Evolutionary conservation across 139 green algal species (phyloP).

Genomic region (Nannochloris sp.): DNA sequence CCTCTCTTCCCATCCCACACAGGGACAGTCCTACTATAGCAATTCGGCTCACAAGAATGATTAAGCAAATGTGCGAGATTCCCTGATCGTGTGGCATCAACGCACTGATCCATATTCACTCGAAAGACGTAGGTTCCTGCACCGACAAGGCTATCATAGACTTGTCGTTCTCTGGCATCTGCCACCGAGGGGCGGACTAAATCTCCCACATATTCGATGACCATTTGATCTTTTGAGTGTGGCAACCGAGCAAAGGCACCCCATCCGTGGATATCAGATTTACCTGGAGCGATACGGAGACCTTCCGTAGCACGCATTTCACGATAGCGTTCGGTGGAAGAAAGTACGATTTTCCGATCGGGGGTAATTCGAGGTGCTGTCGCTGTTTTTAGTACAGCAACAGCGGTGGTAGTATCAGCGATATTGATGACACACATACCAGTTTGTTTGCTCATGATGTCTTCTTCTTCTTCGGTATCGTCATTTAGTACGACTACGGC

Average conservation of each 20-base stretch:
- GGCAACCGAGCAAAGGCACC: constrained; percentile 60
- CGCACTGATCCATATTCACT: constrained; percentile 33
- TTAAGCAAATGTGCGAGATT: constrained; percentile 87
- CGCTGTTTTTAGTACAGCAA: no score
- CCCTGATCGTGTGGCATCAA: constrained; percentile 65
- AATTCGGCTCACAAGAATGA: constrained; percentile 81
- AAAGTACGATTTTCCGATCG: not conserved
- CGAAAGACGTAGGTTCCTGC: constrained; percentile 85
- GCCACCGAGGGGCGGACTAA: constrained; percentile 46
- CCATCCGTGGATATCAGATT: constrained; percentile 77
- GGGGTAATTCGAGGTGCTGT: no score
- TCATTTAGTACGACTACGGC: not conserved
- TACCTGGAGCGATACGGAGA: constrained; percentile 48
- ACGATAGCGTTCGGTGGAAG: constrained; percentile 13
- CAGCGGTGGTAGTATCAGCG: no score
- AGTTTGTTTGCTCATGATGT: no score
- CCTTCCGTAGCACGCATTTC: constrained; percentile 25
- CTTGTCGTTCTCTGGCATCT: constrained; percentile 43
- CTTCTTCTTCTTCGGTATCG: not conserved
- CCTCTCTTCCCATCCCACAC: constrained; percentile 14
- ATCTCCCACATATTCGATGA: constrained; percentile 66
- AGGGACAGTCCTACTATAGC: constrained; percentile 56
- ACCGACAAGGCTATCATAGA: constrained; percentile 74
- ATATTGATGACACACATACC: no score
- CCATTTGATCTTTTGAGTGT: constrained; percentile 46